Percentiles rank a stretch among this genome's conserved stretches.
phyloP scores from a whole-genome alignment of 768 basidiomycete species.

The Boletus tomentosulus region DNA sequence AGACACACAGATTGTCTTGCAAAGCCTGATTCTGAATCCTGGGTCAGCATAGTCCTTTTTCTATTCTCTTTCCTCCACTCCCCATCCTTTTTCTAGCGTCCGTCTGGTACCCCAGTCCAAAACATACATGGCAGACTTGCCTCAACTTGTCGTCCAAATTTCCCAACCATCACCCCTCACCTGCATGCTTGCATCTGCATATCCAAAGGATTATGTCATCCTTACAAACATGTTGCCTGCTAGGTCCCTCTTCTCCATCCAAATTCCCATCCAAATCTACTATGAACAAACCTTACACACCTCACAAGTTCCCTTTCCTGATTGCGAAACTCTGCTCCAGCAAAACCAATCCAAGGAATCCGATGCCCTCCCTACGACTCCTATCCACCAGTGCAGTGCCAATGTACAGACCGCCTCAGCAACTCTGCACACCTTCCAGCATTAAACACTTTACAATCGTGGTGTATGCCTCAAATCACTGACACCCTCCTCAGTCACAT shows the following conservation, averaged over 20 bases:
- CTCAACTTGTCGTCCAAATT: too few species aligned
- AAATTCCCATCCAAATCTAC: conserved; percentile 39
- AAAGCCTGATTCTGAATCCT: conserved; percentile 61
- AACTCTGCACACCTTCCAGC: conserved; percentile 70
- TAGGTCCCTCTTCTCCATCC: conserved; percentile 31
- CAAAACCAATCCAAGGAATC: conserved; percentile 33
- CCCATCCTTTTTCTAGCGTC: conserved; percentile 41
- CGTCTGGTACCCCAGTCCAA: conserved; percentile 44
- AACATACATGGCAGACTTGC: conserved; percentile 57
- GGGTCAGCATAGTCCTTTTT: conserved; percentile 49
- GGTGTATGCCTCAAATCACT: conserved; percentile 71
- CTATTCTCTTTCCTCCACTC: conserved; percentile 1
- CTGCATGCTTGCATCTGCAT: conserved; percentile 64
- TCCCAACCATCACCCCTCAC: conserved; percentile 66
- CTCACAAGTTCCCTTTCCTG: conserved; percentile 41
- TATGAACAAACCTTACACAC: conserved; percentile 6
- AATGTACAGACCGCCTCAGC: conserved; percentile 53
- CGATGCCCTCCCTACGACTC: conserved; percentile 55
- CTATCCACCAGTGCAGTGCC: conserved; percentile 56
- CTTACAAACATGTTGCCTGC: conserved; percentile 31
- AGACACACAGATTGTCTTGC: conserved; percentile 53
- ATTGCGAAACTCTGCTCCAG: conserved; percentile 32
- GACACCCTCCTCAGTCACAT: conserved; percentile 63
- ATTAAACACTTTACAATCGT: conserved; percentile 79
- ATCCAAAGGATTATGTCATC: conserved; percentile 51